Conservation (phyloP, 2,329 filamentous ascomycete genomes). For the Trichoderma brevicompactum region DNA sequence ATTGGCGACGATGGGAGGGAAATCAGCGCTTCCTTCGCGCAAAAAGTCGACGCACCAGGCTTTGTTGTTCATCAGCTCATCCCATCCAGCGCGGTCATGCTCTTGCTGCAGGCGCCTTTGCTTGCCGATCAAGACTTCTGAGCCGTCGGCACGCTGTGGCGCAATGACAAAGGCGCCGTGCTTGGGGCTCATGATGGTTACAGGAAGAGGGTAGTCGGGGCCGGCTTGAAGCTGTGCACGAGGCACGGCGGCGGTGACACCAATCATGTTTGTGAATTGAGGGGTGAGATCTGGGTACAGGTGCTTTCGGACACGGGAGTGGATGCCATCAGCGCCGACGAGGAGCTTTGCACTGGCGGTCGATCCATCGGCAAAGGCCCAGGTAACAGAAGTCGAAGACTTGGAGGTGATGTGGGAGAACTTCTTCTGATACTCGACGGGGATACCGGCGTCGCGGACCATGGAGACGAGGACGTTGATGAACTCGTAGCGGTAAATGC, state of each 20-base stretch:
- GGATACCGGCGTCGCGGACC: slow-evolving; percentile 46
- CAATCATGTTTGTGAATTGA: slow-evolving; percentile 54
- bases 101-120: slow-evolving; percentile 45
- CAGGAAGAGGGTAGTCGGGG: slow-evolving; percentile 46
- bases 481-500: slow-evolving; percentile 58
- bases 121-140: slow-evolving; percentile 53
- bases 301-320: slow-evolving; percentile 58
- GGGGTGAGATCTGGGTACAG: slow-evolving; percentile 55
- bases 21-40: slow-evolving; percentile 41
- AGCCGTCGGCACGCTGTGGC: slow-evolving; percentile 53
- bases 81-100: slow-evolving; percentile 49
- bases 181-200: slow-evolving; percentile 47
- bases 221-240: slow-evolving; percentile 44
- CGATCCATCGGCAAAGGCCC: slow-evolving; percentile 53
- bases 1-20: slow-evolving; percentile 44
- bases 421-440: slow-evolving; percentile 53
- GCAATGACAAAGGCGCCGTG: slow-evolving; percentile 56
- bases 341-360: slow-evolving; percentile 49
- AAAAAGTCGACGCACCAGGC: slow-evolving; percentile 43
- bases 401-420: slow-evolving; percentile 51
- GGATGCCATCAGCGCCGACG: slow-evolving; percentile 64
- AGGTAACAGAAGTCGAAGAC: slow-evolving; percentile 46
- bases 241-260: slow-evolving; percentile 44
- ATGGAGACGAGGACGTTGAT: slow-evolving; percentile 53
- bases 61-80: slow-evolving; percentile 46